Conservation (phyloP, 305 asterid species). For the Ruellia speciosa region DNA sequence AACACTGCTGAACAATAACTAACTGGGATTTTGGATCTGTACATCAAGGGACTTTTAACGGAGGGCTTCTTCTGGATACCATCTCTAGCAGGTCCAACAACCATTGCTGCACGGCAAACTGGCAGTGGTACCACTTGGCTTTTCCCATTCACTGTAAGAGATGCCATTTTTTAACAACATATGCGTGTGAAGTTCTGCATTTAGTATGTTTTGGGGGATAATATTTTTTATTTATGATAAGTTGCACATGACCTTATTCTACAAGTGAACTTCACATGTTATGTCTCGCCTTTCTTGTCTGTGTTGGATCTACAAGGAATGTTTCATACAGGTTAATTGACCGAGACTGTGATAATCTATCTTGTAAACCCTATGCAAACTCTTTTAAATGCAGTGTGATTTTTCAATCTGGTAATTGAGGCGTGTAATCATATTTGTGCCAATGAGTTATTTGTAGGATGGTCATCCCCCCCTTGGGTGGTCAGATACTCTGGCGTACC, state of each 20-base stretch:
- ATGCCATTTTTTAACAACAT: conserved; percentile 24
- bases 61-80: conserved; percentile 99
- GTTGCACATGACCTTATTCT: no score
- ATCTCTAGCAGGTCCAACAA: conserved; percentile 90
- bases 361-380: conserved; percentile 8
- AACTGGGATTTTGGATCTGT: conserved; percentile 15
- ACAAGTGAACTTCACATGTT: background rate
- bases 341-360: background rate
- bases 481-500: conserved; percentile 91
- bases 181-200: background rate
- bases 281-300: background rate
- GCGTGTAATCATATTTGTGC: conserved; percentile 4
- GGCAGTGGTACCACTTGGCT: conserved; percentile 96
- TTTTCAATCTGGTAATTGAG: background rate
- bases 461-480: conserved; percentile 99
- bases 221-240: no score
- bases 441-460: conserved; percentile 44
- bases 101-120: conserved; percentile 80
- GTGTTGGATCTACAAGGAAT: conserved; percentile 5
- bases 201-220: background rate
- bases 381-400: conserved; percentile 8
- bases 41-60: conserved; percentile 73
- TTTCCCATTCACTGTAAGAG: conserved; percentile 82
- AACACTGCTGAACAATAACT: conserved; percentile 13
- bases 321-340: conserved; percentile 8